These are phyloP conservation scores for Penicillium sp. DNA, from an alignment of 2,329 filamentous ascomycete genomes.

Conservation along the genomic window DNA sequence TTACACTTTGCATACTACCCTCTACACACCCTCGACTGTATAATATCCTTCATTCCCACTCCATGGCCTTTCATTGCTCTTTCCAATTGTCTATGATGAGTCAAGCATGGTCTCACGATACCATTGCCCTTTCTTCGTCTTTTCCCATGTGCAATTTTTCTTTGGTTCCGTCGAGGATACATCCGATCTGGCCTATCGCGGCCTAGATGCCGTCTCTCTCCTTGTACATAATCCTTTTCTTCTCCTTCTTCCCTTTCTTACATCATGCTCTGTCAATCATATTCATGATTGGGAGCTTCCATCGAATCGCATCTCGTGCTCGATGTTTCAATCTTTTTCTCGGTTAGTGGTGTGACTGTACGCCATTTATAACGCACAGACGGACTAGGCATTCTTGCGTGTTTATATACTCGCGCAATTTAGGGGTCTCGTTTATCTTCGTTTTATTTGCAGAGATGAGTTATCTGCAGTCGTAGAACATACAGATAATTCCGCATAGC, in stretches of 20 bases:
- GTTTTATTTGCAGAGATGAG: too few species aligned
- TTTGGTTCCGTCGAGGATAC: constrained; percentile 13
- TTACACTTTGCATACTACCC: constrained; percentile 12
- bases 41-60: constrained; percentile 20
- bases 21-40: constrained; percentile 23
- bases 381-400: too few species aligned
- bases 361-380: too few species aligned
- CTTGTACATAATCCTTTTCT: constrained; percentile 31
- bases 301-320: constrained; percentile 24
- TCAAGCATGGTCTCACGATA: constrained; percentile 26
- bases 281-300: constrained; percentile 16
- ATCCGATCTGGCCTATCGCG: constrained; percentile 8
- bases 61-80: constrained; percentile 9
- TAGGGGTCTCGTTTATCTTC: too few species aligned
- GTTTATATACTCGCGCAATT: too few species aligned
- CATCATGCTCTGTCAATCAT: constrained; percentile 13
- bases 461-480: too few species aligned
- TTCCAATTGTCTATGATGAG: constrained; percentile 21
- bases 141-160: constrained; percentile 9
- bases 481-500: too few species aligned
- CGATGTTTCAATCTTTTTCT: too few species aligned
- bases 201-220: constrained; percentile 13
- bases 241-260: constrained; percentile 3
- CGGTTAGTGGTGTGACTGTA: too few species aligned
- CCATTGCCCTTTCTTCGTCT: constrained; percentile 16